phyloP scores from a whole-genome alignment of 805 yeast genomes.

The Blastobotrys chiropterorum region DNA sequence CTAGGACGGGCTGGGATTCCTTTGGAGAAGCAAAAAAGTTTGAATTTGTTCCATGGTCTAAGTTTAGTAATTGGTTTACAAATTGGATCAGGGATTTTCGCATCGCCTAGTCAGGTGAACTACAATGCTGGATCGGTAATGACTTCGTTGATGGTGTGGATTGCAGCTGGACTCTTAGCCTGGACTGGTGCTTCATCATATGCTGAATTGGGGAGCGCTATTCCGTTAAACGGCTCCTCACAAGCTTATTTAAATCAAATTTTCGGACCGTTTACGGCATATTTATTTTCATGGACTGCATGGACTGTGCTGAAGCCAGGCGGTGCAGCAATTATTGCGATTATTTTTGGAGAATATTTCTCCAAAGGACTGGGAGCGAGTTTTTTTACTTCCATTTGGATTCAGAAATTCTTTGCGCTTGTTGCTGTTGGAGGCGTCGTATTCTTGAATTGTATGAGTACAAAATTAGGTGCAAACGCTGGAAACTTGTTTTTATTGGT shows the following conservation, averaged over 20 bases:
- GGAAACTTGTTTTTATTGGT: conserved; percentile 30
- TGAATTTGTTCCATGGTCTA: conserved; percentile 31
- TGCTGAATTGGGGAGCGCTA: conserved; percentile 37
- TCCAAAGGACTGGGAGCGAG: conserved; percentile 21
- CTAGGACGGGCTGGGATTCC: conserved; percentile 16
- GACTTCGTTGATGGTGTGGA: conserved; percentile 34
- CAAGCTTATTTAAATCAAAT: conserved; percentile 34
- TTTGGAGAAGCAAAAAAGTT: conserved; percentile 26
- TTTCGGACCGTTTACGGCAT: conserved; percentile 33
- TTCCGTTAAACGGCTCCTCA: conserved; percentile 38
- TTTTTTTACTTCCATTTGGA: conserved; percentile 19
- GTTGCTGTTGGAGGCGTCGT: conserved; percentile 24
- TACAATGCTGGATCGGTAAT: conserved; percentile 35
- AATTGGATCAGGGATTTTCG: conserved; percentile 40
- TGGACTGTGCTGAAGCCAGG: conserved; percentile 37
- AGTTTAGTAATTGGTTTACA: conserved; percentile 37
- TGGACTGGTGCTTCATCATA: conserved; percentile 41
- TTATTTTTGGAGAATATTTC: conserved; percentile 36
- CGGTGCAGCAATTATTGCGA: conserved; percentile 35
- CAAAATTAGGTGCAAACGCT: conserved; percentile 29
- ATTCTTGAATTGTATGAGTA: conserved; percentile 26
- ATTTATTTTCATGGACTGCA: conserved; percentile 36
- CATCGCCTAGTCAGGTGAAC: conserved; percentile 37
- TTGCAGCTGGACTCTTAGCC: conserved; percentile 34
- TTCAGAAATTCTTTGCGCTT: conserved; percentile 30